Evolutionary conservation across 768 basidiomycete species (phyloP), one percentile per base, ranked within the genome.

Genomic region (Scleroderma citrinum): DNA sequence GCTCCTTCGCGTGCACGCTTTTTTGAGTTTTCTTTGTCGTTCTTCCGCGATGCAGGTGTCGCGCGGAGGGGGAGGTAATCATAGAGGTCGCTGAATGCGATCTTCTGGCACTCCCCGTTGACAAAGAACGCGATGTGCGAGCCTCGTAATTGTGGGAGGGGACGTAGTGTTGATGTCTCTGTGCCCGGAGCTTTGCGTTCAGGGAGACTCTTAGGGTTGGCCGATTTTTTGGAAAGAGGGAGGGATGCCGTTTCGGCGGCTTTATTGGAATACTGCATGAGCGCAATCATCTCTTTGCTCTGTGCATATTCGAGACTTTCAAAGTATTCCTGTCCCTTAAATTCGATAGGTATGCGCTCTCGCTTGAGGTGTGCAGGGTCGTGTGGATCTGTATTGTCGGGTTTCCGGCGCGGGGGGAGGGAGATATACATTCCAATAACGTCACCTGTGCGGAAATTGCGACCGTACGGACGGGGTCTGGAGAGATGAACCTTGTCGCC

Each of bases 301-400:
- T 83, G 81, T 10, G 82, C 69, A 64, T 96, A 97, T 65, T 98
- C 95, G 52, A 90, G 73, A 51, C 83, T 83, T 71, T 99, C 96
- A 65, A 97, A 97, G 64, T 94, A 93, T 54, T 92, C 87, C 67
- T 95, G 93, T n/a, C 90, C 90, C 68, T 95, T 96, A 69, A 92
- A 89, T 51, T 89, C 87, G 62, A 99, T 94, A 3, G 94, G 82
- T 52, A 95, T 88, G 48, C 96, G 88, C 61, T 92, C 89, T 47
- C 96, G 82, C 55, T 83, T 81, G 53, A 96, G 69, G 55, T 85
- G 84, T 5, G 87, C 86, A 10, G 94, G 87, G 63, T 96, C 89
- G 55, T 81, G 69, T 1, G 76, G 75, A 60, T 94, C 89, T 34
- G 78, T 73, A 39, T 69, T 68, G 56, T 79, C 67, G 14, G 85